Evolutionary conservation across 2,329 filamentous ascomycete species (phyloP).

Genomic region (Ophiostoma himal-ulmi): DNA sequence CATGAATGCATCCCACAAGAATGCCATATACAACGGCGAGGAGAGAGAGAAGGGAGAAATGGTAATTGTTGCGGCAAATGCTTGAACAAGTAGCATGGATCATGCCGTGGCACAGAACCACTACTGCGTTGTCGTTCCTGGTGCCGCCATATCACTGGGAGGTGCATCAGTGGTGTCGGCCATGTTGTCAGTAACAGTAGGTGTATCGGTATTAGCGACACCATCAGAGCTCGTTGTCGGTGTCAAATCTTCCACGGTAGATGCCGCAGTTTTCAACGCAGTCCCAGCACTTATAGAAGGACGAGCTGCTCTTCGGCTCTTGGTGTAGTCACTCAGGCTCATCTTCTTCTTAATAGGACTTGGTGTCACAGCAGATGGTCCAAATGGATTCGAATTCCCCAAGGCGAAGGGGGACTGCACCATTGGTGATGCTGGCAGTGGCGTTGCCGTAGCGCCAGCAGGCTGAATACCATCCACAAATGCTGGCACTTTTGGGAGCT

Average conservation of each 20-base stretch:
- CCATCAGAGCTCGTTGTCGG: not conserved
- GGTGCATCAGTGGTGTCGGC: not conserved
- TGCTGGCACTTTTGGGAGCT: slow-evolving; percentile 47
- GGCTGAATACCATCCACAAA: slow-evolving; percentile 28
- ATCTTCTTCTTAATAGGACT: slow-evolving; percentile 63
- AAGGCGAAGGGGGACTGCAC: slow-evolving; percentile 48
- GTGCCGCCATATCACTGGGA: not conserved
- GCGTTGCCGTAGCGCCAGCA: slow-evolving; percentile 34
- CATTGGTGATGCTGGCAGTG: slow-evolving; percentile 42
- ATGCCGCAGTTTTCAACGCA: slow-evolving; percentile 36
- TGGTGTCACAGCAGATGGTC: slow-evolving; percentile 39
- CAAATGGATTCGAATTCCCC: slow-evolving; percentile 41
- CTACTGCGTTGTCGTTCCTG: not conserved
- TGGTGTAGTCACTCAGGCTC: slow-evolving; percentile 60
- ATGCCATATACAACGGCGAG: not conserved
- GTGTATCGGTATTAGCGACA: not conserved
- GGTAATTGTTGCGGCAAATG: not conserved
- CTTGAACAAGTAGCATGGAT: not conserved
- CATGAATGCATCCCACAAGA: not conserved
- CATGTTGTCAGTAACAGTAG: not conserved
- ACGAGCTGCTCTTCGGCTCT: slow-evolving; percentile 50
- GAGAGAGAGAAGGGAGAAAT: not conserved
- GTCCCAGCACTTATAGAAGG: slow-evolving; percentile 31
- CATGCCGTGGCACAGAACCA: not conserved
- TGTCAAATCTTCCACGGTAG: slow-evolving; percentile 23